These are phyloP conservation scores for Lasiodiplodia sp. DNA, from an alignment of 2,329 filamentous ascomycete species.

Conservation along the genomic window DNA sequence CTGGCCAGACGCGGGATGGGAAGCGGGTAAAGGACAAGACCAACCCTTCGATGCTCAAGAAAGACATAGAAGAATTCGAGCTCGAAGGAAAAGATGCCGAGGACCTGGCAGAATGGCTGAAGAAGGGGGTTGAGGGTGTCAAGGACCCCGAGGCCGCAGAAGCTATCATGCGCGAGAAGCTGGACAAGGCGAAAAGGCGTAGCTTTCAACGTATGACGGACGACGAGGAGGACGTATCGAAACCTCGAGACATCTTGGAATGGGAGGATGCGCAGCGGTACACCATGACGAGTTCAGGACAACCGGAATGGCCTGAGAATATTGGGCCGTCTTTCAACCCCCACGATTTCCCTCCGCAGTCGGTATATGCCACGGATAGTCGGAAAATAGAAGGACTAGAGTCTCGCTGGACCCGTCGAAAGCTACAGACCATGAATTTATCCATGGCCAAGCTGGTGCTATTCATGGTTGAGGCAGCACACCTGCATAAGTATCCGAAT, in stretches of 20 bases:
- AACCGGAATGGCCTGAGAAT: conserved; percentile 37
- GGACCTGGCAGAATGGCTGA: not conserved
- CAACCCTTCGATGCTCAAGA: not conserved
- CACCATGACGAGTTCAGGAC: not conserved
- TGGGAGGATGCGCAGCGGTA: conserved; percentile 9
- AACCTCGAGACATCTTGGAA: not conserved
- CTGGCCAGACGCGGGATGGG: not conserved
- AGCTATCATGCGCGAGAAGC: conserved; percentile 3
- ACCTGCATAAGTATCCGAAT: conserved; percentile 1
- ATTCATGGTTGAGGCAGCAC: conserved; percentile 42
- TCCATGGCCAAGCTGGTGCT: conserved; percentile 49
- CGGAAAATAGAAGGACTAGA: conserved; percentile 41
- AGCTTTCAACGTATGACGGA: no score
- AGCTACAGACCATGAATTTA: conserved; percentile 51
- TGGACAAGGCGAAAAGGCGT: not conserved
- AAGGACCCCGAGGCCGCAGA: not conserved
- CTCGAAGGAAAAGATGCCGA: not conserved
- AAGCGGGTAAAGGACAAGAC: not conserved
- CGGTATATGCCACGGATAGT: conserved; percentile 50
- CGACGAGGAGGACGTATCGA: not conserved
- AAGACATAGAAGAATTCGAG: not conserved
- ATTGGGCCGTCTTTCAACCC: conserved; percentile 45
- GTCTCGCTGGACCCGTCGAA: conserved; percentile 50
- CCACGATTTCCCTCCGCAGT: conserved; percentile 53
- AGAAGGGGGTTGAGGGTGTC: not conserved